These are phyloP conservation scores for Croton setiger DNA, from an alignment of 441 rosid genomes.

Conservation along the genomic window DNA sequence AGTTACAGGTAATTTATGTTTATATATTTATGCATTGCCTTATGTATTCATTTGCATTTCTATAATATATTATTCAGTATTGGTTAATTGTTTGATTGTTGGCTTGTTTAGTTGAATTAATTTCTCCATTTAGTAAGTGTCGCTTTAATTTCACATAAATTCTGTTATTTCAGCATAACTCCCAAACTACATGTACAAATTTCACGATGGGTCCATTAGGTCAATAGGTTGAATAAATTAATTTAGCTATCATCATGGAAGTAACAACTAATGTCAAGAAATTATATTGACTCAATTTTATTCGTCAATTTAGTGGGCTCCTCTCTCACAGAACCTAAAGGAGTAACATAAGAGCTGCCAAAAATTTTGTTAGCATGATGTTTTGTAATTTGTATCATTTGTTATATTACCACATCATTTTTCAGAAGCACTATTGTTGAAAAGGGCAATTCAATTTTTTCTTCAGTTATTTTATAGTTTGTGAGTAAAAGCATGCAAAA, in stretches of 20 bases:
- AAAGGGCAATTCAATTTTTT: background rate
- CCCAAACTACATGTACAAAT: background rate
- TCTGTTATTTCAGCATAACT: background rate
- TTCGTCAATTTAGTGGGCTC: too few species aligned
- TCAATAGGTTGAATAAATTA: background rate
- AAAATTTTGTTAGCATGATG: background rate
- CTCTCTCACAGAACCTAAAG: background rate
- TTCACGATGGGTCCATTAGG: background rate
- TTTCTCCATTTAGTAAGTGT: background rate
- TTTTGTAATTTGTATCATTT: background rate
- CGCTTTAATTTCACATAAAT: background rate
- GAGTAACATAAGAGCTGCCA: background rate
- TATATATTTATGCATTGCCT: background rate
- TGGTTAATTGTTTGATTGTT: background rate
- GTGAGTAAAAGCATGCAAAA: background rate
- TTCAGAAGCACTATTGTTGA: background rate
- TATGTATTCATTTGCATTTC: background rate
- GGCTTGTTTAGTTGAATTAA: background rate
- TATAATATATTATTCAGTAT: background rate
- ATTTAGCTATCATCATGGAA: background rate
- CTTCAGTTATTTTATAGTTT: background rate
- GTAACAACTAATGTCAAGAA: background rate
- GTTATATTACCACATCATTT: too few species aligned
- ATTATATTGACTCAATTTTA: background rate
- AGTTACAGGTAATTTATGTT: conserved; percentile 63